phyloP scores from a whole-genome alignment of 208 protist genomes.

The Acanthamoeba pearcei region DNA sequence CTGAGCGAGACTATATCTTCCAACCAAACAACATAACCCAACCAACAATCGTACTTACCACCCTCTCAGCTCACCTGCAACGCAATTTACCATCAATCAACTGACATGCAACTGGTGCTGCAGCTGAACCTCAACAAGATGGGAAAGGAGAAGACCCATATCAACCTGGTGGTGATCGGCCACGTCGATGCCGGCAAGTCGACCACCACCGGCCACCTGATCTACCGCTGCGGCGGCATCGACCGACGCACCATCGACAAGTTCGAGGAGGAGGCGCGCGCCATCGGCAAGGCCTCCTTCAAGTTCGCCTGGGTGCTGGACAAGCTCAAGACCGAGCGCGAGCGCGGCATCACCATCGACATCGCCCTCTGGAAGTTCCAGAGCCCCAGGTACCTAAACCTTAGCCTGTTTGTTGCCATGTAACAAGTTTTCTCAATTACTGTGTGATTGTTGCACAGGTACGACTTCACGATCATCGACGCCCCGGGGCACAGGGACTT shows the following conservation, averaged over 20 bases:
- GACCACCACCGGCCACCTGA: conserved; percentile 95
- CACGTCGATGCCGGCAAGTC: conserved; percentile 96
- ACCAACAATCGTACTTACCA: background rate
- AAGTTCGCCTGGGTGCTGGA: conserved; percentile 99
- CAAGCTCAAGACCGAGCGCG: conserved; percentile 99
- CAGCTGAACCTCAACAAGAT: background rate
- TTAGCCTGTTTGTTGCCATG: background rate
- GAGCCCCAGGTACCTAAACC: conserved; percentile 93
- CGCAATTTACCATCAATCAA: background rate
- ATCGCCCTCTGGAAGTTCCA: conserved; percentile 98
- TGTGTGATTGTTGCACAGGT: background rate
- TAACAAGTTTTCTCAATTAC: no score
- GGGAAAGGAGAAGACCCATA: conserved; percentile 46
- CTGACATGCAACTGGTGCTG: background rate
- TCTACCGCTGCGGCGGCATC: conserved; percentile 93
- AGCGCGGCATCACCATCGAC: conserved; percentile 99
- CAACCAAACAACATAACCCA: background rate
- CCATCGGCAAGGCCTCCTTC: conserved; percentile 94
- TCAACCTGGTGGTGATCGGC: conserved; percentile 78
- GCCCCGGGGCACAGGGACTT: conserved; percentile 99
- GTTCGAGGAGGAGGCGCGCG: conserved; percentile 91
- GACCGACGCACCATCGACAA: conserved; percentile 88
- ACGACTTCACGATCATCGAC: conserved; percentile 99
- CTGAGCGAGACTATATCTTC: background rate
- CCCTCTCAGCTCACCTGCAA: no score